A percentile compares a stretch with the other conserved stretches of the same genome.
Evolutionary conservation across 352 stramenopile genomes (phyloP).

Genomic region (Globisporangium yorkense): DNA sequence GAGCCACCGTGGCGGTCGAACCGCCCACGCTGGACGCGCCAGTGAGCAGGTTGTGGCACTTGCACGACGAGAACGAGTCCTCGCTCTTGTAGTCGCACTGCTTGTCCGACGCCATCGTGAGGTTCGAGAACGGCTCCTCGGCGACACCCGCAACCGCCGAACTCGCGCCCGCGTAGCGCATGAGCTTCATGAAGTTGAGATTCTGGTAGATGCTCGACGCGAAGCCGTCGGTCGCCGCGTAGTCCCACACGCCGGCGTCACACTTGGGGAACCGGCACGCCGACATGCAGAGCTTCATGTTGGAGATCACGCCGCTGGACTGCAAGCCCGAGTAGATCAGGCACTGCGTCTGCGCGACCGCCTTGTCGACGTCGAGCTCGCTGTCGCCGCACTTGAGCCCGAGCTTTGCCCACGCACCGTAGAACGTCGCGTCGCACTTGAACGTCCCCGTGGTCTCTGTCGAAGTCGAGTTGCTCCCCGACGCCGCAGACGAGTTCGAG

Average conservation of each 20-base stretch:
- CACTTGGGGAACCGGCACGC: slow-evolving; percentile 79
- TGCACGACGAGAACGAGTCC: slow-evolving; percentile 44
- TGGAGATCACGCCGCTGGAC: slow-evolving; percentile 33
- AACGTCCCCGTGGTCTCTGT: slow-evolving; percentile 34
- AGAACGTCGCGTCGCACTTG: slow-evolving; percentile 69
- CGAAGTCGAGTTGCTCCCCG: slow-evolving; percentile 11
- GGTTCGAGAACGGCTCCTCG: slow-evolving; percentile 37
- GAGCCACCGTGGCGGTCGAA: slow-evolving; percentile 9
- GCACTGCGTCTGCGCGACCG: slow-evolving; percentile 55
- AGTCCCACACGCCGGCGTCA: slow-evolving; percentile 69
- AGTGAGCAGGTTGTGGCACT: slow-evolving; percentile 44
- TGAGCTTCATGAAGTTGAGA: slow-evolving; percentile 63
- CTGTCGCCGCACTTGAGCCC: slow-evolving; percentile 52
- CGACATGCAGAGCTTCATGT: slow-evolving; percentile 69
- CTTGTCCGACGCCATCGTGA: slow-evolving; percentile 44
- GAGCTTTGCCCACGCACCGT: slow-evolving; percentile 66
- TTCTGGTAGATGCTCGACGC: slow-evolving; percentile 59
- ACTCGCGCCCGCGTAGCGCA: slow-evolving; percentile 33
- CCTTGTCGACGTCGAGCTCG: slow-evolving; percentile 36
- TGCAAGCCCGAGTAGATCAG: slow-evolving; percentile 72
- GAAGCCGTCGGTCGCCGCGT: slow-evolving; percentile 55
- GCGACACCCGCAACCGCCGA: slow-evolving; percentile 25
- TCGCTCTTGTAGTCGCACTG: slow-evolving; percentile 59
- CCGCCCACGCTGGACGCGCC: slow-evolving; percentile 15
- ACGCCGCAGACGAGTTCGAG: slow-evolving; percentile 5